These are phyloP conservation scores for Colletotrichum sp. DNA, from an alignment of 2,329 filamentous ascomycete genomes.

Conservation along the genomic window DNA sequence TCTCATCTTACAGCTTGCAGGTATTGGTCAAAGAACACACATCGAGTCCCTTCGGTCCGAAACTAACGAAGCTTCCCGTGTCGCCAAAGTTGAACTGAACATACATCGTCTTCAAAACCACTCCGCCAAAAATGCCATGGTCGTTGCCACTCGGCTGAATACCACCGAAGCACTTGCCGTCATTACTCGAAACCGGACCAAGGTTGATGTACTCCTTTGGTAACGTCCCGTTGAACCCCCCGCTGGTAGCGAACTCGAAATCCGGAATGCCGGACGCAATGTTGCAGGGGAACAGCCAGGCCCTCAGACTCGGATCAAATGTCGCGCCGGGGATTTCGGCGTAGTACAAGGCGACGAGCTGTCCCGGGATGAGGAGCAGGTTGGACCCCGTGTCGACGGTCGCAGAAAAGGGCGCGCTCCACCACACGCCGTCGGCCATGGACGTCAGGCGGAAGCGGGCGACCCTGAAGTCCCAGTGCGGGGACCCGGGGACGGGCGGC, in stretches of 20 bases:
- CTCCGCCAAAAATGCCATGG: constrained; percentile 76
- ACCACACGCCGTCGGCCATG: constrained; percentile 33
- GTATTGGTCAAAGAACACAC: constrained; percentile 1
- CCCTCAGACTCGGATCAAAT: constrained; percentile 48
- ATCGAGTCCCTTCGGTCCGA: constrained; percentile 6
- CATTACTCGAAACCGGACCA: constrained; percentile 51
- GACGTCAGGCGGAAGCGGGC: constrained; percentile 44
- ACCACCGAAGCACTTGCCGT: constrained; percentile 73
- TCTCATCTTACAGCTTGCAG: neutral
- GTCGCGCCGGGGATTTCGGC: constrained; percentile 55
- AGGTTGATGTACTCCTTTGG: constrained; percentile 63
- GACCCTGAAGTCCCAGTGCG: constrained; percentile 56
- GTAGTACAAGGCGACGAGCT: constrained; percentile 67
- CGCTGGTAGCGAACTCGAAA: constrained; percentile 58
- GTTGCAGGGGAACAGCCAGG: constrained; percentile 65
- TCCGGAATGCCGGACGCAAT: constrained; percentile 59
- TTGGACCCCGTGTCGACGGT: constrained; percentile 75
- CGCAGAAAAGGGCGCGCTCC: constrained; percentile 46
- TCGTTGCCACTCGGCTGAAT: constrained; percentile 63
- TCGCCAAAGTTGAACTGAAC: constrained; percentile 38
- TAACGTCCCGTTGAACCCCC: constrained; percentile 54
- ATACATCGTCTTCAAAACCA: constrained; percentile 80
- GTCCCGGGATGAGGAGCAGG: constrained; percentile 64
- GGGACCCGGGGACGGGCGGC: constrained; percentile 15
- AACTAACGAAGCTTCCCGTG: constrained; percentile 1